These are phyloP conservation scores for Backusella sp. DNA, from an alignment of 192 early-diverging fungal genomes.

Conservation along the genomic window DNA sequence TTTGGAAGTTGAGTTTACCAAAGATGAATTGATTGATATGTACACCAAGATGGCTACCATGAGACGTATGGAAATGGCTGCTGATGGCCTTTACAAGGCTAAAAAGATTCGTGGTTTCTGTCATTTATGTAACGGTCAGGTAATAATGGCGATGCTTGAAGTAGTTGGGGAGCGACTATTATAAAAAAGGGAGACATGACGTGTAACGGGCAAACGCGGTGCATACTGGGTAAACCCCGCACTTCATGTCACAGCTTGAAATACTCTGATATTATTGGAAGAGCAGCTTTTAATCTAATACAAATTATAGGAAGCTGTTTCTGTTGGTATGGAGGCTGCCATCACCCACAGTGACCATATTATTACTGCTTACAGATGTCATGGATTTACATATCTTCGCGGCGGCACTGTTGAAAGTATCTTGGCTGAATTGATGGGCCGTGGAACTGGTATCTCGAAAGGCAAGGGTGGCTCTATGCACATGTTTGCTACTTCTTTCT, in stretches of 20 bases:
- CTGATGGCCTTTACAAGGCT: conserved; percentile 93
- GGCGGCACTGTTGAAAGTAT: conserved; percentile 66
- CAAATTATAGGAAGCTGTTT: conserved; percentile 73
- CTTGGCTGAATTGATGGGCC: conserved; percentile 83
- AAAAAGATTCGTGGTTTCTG: conserved; percentile 98
- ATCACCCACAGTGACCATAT: conserved; percentile 87
- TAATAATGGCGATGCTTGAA: conserved; percentile 31
- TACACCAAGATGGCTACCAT: conserved; percentile 89
- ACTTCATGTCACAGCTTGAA: not conserved
- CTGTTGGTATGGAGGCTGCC: conserved; percentile 92
- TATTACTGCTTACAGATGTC: conserved; percentile 98
- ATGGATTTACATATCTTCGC: conserved; percentile 93
- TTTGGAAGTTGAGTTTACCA: conserved; percentile 61
- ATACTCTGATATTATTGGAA: not conserved
- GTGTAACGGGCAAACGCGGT: conserved; percentile 29
- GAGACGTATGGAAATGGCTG: conserved; percentile 90
- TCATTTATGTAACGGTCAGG: conserved; percentile 97
- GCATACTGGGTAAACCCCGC: conserved; percentile 13
- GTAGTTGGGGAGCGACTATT: not conserved
- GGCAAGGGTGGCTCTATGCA: conserved; percentile 99
- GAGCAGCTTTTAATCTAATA: not conserved
- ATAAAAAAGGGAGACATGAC: not conserved
- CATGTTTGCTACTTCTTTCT: conserved; percentile 96
- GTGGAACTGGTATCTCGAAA: conserved; percentile 78
- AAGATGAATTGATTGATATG: conserved; percentile 74